Evolutionary conservation across 192 early-diverging fungal genomes (phyloP), one percentile per base, ranked within the genome.

Genomic region (Backusella liffmaniae): DNA sequence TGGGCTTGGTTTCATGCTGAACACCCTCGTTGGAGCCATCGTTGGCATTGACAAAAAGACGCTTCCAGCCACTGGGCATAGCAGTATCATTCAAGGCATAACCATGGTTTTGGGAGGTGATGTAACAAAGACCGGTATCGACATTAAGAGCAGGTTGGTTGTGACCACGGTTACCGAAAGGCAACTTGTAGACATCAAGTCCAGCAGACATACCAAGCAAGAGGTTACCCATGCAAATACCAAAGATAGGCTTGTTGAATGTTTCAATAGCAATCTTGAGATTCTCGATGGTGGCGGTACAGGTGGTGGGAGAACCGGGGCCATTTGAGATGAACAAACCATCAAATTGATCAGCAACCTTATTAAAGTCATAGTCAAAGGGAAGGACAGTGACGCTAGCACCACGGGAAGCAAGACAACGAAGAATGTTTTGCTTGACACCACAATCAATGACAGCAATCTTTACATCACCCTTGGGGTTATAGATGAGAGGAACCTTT

Each of bases 141-240:
- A 95, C 86, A 76, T 96, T 88, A 68, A 96, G 80, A 44, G 93
- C 92, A 35, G 96, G 96, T 85, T 96, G 95, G 86, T 98, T 98
- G 85, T 98, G 96, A 65, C 95, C 96, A 76, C 96, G 95, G 90
- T 98, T 98, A 53, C 96, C 96, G 72, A 92, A 98, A 66, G 90
- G 92, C 32, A 98, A 85, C 85, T 98, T 98, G 89, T 95, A 96
- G 0, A 89, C 85, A 29, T 91, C 81, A 66, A 94, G 85, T 13
- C 95, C 95, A 42, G 96, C 96, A 9, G 96, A 94, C 86, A 97
- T 86, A 56, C 95, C 96, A 76, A 98, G 87, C 23, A 98, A 73
- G 70, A 94, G 92, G 85, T 98, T 95, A 75, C 96, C 96, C 95
- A 98, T 97, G 85, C 96, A 98, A 81, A 98, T 98, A 72, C 96